Evolutionary conservation across 352 stramenopile species (phyloP).

Genomic region (Pythium aristosporum): DNA sequence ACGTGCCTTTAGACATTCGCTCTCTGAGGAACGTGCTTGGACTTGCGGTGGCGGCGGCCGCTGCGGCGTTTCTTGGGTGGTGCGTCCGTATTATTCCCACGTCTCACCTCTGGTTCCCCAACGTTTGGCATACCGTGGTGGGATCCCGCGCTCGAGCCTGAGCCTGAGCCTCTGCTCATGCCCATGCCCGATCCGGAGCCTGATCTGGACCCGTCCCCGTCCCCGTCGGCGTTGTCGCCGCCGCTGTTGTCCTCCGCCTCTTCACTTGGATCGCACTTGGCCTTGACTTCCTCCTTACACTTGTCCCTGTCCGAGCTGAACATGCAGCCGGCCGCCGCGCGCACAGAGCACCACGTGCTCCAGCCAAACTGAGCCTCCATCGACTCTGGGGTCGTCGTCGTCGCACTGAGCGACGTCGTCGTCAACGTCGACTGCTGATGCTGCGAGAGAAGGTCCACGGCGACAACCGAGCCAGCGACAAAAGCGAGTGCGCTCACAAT

Average conservation of each 20-base stretch:
- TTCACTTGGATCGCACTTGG: constrained; percentile 14
- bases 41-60: background rate
- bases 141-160: constrained; percentile 2
- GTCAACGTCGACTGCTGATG: constrained; percentile 1
- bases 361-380: constrained; percentile 32
- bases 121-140: background rate
- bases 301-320: constrained; percentile 31
- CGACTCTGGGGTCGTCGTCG: background rate
- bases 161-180: background rate
- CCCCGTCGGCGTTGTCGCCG: background rate
- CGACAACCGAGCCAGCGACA: constrained; percentile 26
- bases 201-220: background rate
- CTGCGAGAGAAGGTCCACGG: constrained; percentile 24
- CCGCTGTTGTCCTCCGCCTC: background rate
- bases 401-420: constrained; percentile 4
- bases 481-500: constrained; percentile 22
- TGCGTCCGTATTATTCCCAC: background rate
- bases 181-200: constrained; percentile 1
- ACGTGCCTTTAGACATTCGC: too few relatives aligned
- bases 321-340: constrained; percentile 24
- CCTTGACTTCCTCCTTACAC: constrained; percentile 32
- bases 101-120: background rate
- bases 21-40: background rate
- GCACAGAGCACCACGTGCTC: constrained; percentile 29
- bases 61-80: constrained; percentile 14